phyloP scores from a whole-genome alignment of 2,329 filamentous ascomycete species.

The Elsinoe fawcettii region DNA sequence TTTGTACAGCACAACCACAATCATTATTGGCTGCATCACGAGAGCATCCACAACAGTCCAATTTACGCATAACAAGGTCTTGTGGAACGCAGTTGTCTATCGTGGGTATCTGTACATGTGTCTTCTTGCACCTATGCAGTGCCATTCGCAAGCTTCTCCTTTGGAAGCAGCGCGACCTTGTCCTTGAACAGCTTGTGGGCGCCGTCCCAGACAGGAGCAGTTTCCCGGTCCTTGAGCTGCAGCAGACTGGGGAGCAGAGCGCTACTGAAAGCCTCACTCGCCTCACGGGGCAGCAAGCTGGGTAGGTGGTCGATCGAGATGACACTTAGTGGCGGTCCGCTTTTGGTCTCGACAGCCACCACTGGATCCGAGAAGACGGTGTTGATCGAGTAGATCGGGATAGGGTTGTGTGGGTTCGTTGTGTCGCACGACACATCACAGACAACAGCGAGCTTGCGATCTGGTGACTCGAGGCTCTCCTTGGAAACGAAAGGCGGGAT shows the following conservation, averaged over 20 bases:
- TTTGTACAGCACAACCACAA: not conserved
- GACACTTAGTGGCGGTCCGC: constrained; percentile 59
- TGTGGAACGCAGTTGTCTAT: not conserved
- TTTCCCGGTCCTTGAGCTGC: constrained; percentile 66
- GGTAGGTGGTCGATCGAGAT: constrained; percentile 86
- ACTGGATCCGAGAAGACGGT: constrained; percentile 88
- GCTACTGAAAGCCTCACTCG: constrained; percentile 74
- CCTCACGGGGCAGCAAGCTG: constrained; percentile 74
- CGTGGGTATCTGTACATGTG: constrained; percentile 4
- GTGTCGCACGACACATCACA: constrained; percentile 73
- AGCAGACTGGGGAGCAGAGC: constrained; percentile 71
- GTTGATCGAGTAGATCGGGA: constrained; percentile 75
- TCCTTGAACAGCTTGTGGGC: constrained; percentile 79
- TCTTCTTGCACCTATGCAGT: not conserved
- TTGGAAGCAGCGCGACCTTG: constrained; percentile 65
- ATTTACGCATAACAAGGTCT: not conserved
- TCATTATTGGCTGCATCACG: too few relatives aligned
- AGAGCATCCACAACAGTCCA: too few relatives aligned
- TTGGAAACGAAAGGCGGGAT: constrained; percentile 75
- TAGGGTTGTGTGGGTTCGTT: constrained; percentile 62
- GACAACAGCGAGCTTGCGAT: constrained; percentile 60
- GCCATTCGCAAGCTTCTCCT: constrained; percentile 24
- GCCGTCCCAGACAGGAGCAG: constrained; percentile 70
- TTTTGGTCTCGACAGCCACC: constrained; percentile 59
- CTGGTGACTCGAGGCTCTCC: constrained; percentile 57